Percentiles rank a stretch among this genome's conserved stretches.
Evolutionary conservation across 352 stramenopile genomes (phyloP).

Genomic region (Pythium oligandrum): DNA sequence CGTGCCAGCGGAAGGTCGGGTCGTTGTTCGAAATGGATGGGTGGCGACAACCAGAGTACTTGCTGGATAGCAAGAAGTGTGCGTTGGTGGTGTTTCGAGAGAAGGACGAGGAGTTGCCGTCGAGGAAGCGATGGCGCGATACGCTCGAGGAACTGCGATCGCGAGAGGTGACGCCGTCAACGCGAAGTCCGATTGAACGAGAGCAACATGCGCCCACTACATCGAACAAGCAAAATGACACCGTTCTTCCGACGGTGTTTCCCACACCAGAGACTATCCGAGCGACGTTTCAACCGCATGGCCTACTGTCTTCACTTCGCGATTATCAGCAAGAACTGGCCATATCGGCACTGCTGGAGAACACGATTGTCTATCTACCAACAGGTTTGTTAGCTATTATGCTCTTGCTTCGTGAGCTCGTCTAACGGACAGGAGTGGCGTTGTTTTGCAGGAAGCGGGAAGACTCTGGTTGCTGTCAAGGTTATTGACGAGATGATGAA

Average conservation of each 20-base stretch:
- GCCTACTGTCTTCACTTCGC: slow-evolving; percentile 47
- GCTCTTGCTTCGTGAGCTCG: slow-evolving; percentile 1
- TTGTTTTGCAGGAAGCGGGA: slow-evolving; percentile 38
- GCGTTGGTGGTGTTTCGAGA: slow-evolving; percentile 21
- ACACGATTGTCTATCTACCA: slow-evolving; percentile 76
- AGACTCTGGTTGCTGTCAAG: slow-evolving; percentile 73
- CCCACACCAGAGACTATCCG: slow-evolving; percentile 24
- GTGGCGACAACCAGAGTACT: slow-evolving; percentile 19
- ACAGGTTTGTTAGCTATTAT: slow-evolving; percentile 28
- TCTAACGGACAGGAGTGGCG: background rate
- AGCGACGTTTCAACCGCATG: slow-evolving; percentile 7
- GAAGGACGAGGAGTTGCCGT: slow-evolving; percentile 3
- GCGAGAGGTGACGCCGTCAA: slow-evolving; percentile 1
- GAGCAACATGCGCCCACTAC: background rate
- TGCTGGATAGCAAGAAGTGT: slow-evolving; percentile 52
- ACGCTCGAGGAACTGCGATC: background rate
- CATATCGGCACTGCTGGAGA: slow-evolving; percentile 64
- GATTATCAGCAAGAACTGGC: slow-evolving; percentile 68
- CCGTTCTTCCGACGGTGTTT: slow-evolving; percentile 14
- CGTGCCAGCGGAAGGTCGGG: slow-evolving; percentile 44
- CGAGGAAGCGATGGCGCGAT: background rate
- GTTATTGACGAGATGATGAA: slow-evolving; percentile 60
- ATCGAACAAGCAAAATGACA: background rate
- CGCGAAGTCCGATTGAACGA: slow-evolving; percentile 1
- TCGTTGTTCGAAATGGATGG: slow-evolving; percentile 35